Evolutionary conservation across 148 eudicot genomes (phyloP).

Genomic region (Rhododendron vialii): DNA sequence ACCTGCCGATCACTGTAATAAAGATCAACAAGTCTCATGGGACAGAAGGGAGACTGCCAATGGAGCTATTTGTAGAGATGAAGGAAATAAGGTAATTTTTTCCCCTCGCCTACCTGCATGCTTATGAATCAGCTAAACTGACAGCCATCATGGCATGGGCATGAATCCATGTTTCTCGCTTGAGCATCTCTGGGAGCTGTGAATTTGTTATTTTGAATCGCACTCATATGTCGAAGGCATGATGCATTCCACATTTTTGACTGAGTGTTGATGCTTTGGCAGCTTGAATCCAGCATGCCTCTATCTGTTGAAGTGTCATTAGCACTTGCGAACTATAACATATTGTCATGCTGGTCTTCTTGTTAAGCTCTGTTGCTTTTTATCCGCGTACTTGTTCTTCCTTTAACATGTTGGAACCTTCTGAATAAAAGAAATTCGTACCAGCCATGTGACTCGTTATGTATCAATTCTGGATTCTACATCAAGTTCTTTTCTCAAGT

Average conservation of each 20-base stretch:
- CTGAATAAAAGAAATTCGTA: neutral
- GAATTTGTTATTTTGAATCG: neutral
- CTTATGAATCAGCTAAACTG: neutral
- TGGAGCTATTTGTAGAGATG: slow-evolving; percentile 27
- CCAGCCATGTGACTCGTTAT: neutral
- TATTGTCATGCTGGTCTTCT: neutral
- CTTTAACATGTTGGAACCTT: slow-evolving; percentile 1
- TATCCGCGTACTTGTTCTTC: neutral
- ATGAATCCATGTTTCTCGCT: neutral
- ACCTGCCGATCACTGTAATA: slow-evolving; percentile 10
- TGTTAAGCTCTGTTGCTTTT: neutral
- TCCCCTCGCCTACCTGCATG: neutral
- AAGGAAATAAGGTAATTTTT: slow-evolving; percentile 9
- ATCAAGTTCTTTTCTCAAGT: slow-evolving; percentile 4
- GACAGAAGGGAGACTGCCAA: slow-evolving; percentile 30
- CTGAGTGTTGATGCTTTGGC: neutral
- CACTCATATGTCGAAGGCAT: neutral
- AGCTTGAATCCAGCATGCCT: neutral
- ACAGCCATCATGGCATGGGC: neutral
- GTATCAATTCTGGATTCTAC: neutral
- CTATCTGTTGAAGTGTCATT: neutral
- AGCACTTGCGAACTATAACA: neutral
- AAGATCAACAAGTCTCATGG: slow-evolving; percentile 28
- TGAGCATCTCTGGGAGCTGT: neutral
- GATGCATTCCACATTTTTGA: neutral